Evolutionary conservation across 257 asterid genomes (phyloP), one percentile per base, ranked within the genome.

Genomic region (Knoxia roxburghii): DNA sequence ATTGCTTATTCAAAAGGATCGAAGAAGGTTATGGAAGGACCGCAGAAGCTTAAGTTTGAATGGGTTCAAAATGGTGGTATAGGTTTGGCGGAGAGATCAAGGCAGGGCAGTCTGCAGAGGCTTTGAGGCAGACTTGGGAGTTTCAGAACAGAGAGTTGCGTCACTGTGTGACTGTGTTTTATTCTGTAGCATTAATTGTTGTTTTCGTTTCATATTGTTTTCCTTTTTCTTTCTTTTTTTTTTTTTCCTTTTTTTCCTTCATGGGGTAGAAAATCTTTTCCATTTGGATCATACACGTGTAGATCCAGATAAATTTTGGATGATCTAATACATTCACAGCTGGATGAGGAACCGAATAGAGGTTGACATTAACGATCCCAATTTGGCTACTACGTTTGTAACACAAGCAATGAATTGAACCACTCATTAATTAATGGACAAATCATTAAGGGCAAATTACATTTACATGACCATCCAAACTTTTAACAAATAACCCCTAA

Each of bases 1-100:
- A 60, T n/a, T 60, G 58, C 17, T 32, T 18, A 64, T 30, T 49
- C 12, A 35, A 64, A 50, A 21, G 35, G 13, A 26, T 8, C 49
- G 65, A n/a, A 63, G 37, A 10, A 61, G 6, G 3, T 12, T 14
- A 14, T 11, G 21, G 45, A 65, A 37, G 58, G 46, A 60, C 49
- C 20, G 37, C 50, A 37, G 37, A n/a, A 50, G 59, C 45, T 29
- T 48, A 65, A 59, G 49, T 65, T 13, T 29, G 24, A 11, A 37
- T 2, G 32, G 21, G 35, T 13, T 11, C 13, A 18, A 20, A 32
- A 8, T 27, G 27, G 64, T 9, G 33, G 65, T 56, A 43, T 41
- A 11, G 58, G 73, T 43, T 18, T 58, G 70, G 80, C 80, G 77
- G 77, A 76, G 62, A 53, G 46, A 66, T 67, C 76, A 57, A 71